phyloP scores from a whole-genome alignment of 2,329 filamentous ascomycete species.

The Tolypocladium endophyticum region DNA sequence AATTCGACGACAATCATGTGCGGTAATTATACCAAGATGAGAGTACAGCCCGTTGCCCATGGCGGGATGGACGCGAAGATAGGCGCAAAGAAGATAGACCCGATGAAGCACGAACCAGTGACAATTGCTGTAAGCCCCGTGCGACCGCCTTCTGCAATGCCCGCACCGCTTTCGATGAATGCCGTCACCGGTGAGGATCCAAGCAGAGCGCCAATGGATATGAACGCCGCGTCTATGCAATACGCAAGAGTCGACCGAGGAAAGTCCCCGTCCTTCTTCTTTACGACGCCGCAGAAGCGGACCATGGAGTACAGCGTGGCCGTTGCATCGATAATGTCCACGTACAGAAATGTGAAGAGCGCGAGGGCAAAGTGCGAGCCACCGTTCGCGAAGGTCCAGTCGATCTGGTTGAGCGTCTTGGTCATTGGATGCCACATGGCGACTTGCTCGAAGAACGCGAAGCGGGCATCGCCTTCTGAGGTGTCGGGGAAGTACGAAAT shows the following conservation, averaged over 20 bases:
- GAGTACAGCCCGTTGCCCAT: conserved; percentile 66
- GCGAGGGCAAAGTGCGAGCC: conserved; percentile 57
- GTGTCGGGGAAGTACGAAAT: conserved; percentile 67
- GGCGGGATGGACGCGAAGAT: conserved; percentile 69
- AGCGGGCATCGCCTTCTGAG: conserved; percentile 50
- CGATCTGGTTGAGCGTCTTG: conserved; percentile 49
- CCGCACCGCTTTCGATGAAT: conserved; percentile 66
- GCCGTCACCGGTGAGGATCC: conserved; percentile 63
- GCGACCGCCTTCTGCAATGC: conserved; percentile 64
- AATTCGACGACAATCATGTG: too few relatives aligned
- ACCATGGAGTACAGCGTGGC: conserved; percentile 77
- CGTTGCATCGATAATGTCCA: conserved; percentile 70
- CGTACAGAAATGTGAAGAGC: conserved; percentile 68
- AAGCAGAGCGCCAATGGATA: conserved; percentile 60
- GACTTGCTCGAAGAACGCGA: conserved; percentile 63
- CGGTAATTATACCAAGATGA: conserved; percentile 46
- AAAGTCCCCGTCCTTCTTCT: conserved; percentile 64
- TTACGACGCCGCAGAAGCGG: conserved; percentile 57
- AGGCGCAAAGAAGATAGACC: conserved; percentile 65
- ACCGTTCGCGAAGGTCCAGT: conserved; percentile 50
- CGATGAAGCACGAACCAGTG: conserved; percentile 58
- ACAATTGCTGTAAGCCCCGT: conserved; percentile 63
- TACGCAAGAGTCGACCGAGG: conserved; percentile 76
- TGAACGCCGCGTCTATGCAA: conserved; percentile 59
- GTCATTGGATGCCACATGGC: conserved; percentile 62